Evolutionary conservation across 805 yeast species (phyloP).

Genomic region (Metschnikowia drakensbergensis): DNA sequence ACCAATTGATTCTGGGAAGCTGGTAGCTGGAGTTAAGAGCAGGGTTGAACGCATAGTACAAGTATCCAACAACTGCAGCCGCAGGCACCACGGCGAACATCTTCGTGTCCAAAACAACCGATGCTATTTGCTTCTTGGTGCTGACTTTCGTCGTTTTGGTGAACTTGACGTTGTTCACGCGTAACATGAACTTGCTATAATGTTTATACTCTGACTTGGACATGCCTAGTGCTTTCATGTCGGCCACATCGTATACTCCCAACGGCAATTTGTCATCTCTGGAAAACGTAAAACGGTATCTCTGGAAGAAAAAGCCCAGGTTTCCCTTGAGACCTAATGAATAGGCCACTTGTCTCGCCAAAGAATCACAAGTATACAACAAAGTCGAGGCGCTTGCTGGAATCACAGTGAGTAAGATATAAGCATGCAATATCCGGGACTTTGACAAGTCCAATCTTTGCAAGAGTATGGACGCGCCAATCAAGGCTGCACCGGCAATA

Average conservation of each 20-base stretch:
- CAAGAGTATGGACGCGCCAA: conserved; percentile 35
- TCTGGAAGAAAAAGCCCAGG: conserved; percentile 25
- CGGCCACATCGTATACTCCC: conserved; percentile 30
- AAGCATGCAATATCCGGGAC: conserved; percentile 32
- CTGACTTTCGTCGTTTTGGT: conserved; percentile 22
- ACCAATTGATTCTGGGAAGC: conserved; percentile 37
- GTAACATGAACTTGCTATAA: conserved; percentile 11
- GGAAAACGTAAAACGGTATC: conserved; percentile 42
- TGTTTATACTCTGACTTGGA: conserved; percentile 6
- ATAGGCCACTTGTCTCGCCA: conserved; percentile 26
- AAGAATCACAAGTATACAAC: conserved; percentile 22
- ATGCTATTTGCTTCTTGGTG: conserved; percentile 25
- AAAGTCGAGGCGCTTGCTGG: conserved; percentile 19
- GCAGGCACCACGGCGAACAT: conserved; percentile 16
- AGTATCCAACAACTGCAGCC: conserved; percentile 9
- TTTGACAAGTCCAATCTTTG: conserved; percentile 28
- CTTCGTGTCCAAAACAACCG: conserved; percentile 23
- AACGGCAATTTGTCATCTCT: conserved; percentile 34
- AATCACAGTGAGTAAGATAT: conserved; percentile 32
- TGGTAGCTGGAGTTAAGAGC: conserved; percentile 7
- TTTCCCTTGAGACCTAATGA: conserved; percentile 17
- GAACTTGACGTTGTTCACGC: conserved; percentile 15
- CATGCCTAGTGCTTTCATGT: conserved; percentile 5
- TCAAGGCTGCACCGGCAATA: conserved; percentile 36
- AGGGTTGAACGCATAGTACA: conserved; percentile 18